phyloP scores from a whole-genome alignment of 2,329 filamentous ascomycete genomes.

The Ascochyta clinopodiicola region DNA sequence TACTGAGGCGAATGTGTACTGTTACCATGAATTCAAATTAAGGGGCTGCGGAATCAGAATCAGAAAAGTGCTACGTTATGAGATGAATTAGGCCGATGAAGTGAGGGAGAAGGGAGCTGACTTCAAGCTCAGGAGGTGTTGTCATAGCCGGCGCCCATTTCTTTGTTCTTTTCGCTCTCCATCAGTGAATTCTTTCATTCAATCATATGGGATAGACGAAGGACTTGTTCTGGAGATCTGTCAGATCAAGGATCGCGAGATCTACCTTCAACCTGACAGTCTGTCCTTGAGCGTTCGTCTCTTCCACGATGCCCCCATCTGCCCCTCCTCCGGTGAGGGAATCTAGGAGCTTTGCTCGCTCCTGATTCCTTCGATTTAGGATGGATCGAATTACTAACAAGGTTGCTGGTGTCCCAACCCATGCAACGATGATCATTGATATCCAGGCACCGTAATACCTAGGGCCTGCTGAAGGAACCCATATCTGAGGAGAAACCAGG shows the following conservation, averaged over 20 bases:
- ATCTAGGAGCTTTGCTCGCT: neutral
- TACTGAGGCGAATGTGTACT: too few relatives aligned
- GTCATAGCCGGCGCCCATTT: too few relatives aligned
- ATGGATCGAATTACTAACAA: neutral
- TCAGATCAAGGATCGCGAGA: neutral
- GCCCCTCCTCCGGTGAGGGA: too few relatives aligned
- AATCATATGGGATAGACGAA: neutral
- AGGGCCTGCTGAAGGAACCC: neutral
- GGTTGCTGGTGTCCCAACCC: neutral
- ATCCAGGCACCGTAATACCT: constrained; percentile 1
- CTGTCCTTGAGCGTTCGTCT: neutral
- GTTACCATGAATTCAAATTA: too few relatives aligned
- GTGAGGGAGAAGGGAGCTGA: too few relatives aligned
- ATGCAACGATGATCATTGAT: neutral
- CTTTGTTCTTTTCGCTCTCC: too few relatives aligned
- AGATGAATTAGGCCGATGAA: too few relatives aligned
- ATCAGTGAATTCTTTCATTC: too few relatives aligned
- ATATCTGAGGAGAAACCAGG: constrained; percentile 2
- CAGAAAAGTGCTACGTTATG: too few relatives aligned
- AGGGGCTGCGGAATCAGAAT: too few relatives aligned
- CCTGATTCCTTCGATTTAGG: neutral
- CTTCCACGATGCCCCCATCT: neutral
- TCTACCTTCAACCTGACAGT: neutral
- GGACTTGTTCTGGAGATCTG: constrained; percentile 4
- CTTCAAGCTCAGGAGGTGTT: too few relatives aligned